These are phyloP conservation scores for Elsinoe ampelina DNA, from an alignment of 2,329 filamentous ascomycete genomes.

Conservation along the genomic window DNA sequence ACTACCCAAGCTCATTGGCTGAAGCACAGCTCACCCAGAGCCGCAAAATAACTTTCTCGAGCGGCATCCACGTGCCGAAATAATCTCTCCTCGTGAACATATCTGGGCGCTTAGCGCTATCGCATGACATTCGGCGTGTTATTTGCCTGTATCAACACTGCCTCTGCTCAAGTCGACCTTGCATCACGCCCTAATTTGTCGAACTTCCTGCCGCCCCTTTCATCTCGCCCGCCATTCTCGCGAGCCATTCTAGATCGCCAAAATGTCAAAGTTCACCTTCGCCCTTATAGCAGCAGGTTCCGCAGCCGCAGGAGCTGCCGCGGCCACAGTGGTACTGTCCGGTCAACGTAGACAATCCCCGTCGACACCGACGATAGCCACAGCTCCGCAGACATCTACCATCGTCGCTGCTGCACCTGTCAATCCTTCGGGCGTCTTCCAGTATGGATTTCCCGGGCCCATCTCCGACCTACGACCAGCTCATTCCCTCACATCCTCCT, in stretches of 20 bases:
- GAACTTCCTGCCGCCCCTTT: too few species aligned
- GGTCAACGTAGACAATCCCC: conserved; percentile 17
- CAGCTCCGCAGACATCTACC: conserved; percentile 21
- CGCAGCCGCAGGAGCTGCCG: conserved; percentile 40
- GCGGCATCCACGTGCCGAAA: too few species aligned
- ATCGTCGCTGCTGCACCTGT: conserved; percentile 27
- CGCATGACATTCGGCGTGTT: too few species aligned
- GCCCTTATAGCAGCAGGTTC: conserved; percentile 41
- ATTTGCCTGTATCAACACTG: too few species aligned
- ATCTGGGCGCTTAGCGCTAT: too few species aligned
- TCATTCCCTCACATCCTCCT: conserved; percentile 71
- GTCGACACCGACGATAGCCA: conserved; percentile 22
- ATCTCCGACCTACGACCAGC: conserved; percentile 71
- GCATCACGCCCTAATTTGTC: background rate
- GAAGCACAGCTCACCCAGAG: too few species aligned
- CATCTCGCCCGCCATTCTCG: background rate
- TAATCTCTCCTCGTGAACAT: too few species aligned
- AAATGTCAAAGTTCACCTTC: conserved; percentile 43
- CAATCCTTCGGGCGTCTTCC: conserved; percentile 43
- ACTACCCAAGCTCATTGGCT: too few species aligned
- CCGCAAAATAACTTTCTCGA: too few species aligned
- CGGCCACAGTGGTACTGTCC: conserved; percentile 35
- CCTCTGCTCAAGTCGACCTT: background rate
- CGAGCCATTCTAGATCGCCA: background rate
- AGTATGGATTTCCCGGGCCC: conserved; percentile 76